Evolutionary conservation across 1,284 basidiomycete species (phyloP), one percentile per base, ranked within the genome.

Genomic region (Takashimella koratensis): DNA sequence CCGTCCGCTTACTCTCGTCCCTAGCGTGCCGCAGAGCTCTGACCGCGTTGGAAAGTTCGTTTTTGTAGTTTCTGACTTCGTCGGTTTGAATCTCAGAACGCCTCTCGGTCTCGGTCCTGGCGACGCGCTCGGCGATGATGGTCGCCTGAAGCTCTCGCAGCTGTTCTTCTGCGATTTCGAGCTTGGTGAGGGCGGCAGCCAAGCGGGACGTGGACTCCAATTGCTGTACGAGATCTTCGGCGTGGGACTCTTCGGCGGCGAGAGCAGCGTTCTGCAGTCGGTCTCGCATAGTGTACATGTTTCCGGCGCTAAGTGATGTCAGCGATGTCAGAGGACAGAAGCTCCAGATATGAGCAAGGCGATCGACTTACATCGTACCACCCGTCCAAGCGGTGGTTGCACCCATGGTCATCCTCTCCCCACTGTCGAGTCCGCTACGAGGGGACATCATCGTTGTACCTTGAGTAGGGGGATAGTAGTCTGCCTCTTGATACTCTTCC

Each of bases 101-200:
- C 21, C 60, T 52, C 47, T 74, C 68, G 19, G 67, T 53, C 43
- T 71, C 62, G 4, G 57, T 60, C 23, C 70, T 53, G 8, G 62
- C 67, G 5, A 74, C 66, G 26, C 65, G 60, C 52, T 74, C 73
- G 8, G 72, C 67, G 20, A 76, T 73, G 23, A 76, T 55, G 26
- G 58, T 64, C 5, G 71, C 73, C 58, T 76, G 74, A 0, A 76
- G 59, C 16, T 57, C 56, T 3, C 74, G 63, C 5, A 76, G 53
- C 47, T 73, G 64, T 23, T 63, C 57, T 46, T 72, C 63, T 0
- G 67, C 64, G 2, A 23, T 23, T 42, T 67, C 63, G 36, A 73
- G 66, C 46, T 62, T 63, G 19, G 66, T 54, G 8, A 65, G 51
- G 2, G 71, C 56, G 4, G 58, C 52, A 4, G 65, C 59, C 12